Evolutionary conservation across 73 alveolate genomes (phyloP).

Genomic region (Symbiodinium natans): DNA sequence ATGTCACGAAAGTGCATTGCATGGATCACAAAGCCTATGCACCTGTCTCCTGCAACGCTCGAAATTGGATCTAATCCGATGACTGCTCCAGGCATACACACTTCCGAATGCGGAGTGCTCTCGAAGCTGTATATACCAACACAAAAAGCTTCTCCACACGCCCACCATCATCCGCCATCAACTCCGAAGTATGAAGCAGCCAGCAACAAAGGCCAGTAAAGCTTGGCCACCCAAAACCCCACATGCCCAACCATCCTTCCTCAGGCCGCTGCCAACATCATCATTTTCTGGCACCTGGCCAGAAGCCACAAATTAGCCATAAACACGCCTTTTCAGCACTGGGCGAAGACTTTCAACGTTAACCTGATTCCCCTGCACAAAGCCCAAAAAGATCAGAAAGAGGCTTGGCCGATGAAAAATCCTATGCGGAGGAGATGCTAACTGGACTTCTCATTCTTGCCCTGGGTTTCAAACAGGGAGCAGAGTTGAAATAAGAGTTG

Average conservation of each 20-base stretch:
- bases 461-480: too few species aligned
- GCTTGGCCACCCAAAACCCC: background rate
- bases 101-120: too few species aligned
- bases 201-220: background rate
- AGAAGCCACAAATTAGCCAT: background rate
- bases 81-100: too few species aligned
- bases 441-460: too few species aligned
- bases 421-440: too few species aligned
- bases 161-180: background rate
- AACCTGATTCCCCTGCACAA: background rate
- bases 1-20: too few species aligned
- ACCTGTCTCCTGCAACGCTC: too few species aligned
- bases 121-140: too few species aligned
- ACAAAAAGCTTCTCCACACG: background rate
- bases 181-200: background rate
- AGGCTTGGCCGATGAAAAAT: too few species aligned
- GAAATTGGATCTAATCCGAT: too few species aligned
- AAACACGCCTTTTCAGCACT: background rate
- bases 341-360: background rate
- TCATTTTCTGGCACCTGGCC: constrained; percentile 36
- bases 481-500: too few species aligned
- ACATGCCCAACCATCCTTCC: background rate
- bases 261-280: background rate
- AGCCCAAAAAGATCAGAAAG: background rate
- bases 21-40: too few species aligned